These are phyloP conservation scores for Podochytrium sp. DNA, from an alignment of 192 early-diverging fungal genomes.

Conservation along the genomic window DNA sequence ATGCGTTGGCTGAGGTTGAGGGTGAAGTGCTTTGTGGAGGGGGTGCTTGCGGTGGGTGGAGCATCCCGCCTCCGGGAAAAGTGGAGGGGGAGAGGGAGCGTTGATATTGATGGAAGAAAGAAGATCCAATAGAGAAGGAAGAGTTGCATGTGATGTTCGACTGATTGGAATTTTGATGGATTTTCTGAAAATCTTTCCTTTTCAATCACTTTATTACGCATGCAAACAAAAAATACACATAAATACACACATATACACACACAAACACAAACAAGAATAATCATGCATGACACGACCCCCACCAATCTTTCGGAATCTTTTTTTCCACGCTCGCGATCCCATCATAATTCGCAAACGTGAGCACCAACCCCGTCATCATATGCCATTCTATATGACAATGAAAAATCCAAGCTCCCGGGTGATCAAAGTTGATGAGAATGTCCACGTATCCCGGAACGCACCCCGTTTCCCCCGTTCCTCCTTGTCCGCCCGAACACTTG, in stretches of 20 bases:
- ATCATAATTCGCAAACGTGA: slow-evolving; percentile 15
- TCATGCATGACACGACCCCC: neutral
- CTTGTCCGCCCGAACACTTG: neutral
- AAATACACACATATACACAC: too few relatives aligned
- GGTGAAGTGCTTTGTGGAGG: slow-evolving; percentile 4
- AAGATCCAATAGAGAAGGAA: too few relatives aligned
- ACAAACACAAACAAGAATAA: too few relatives aligned
- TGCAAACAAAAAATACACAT: too few relatives aligned
- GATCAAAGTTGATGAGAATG: slow-evolving; percentile 2
- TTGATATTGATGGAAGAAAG: too few relatives aligned
- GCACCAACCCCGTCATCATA: slow-evolving; percentile 9
- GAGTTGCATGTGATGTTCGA: too few relatives aligned
- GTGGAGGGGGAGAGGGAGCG: too few relatives aligned
- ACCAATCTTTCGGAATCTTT: neutral
- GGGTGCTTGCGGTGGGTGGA: too few relatives aligned
- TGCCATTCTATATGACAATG: slow-evolving; percentile 24
- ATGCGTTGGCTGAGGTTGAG: neutral
- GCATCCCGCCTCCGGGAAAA: too few relatives aligned
- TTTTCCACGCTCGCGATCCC: neutral
- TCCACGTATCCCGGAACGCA: slow-evolving; percentile 5
- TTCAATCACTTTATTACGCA: too few relatives aligned
- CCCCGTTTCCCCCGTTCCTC: slow-evolving; percentile 5
- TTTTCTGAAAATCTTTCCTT: too few relatives aligned
- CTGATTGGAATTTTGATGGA: too few relatives aligned
- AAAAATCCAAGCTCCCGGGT: slow-evolving; percentile 17